phyloP scores from a whole-genome alignment of 2,329 filamentous ascomycete species.

The Fusarium marasasianum region DNA sequence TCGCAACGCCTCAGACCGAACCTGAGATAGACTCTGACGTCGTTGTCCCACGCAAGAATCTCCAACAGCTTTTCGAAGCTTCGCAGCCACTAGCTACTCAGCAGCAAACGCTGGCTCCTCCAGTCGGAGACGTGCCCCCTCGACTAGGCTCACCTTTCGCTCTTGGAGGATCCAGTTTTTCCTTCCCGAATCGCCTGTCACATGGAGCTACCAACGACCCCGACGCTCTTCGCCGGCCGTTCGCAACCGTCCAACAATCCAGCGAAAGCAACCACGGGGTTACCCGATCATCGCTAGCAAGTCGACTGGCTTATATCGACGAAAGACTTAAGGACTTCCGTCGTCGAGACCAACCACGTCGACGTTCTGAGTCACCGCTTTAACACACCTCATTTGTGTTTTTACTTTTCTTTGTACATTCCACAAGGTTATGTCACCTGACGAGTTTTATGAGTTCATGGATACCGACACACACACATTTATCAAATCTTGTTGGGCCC shows the following conservation, averaged over 20 bases:
- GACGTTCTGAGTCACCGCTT: conserved; percentile 61
- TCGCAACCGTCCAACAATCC: conserved; percentile 65
- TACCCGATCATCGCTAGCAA: conserved; percentile 56
- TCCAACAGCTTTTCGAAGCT: conserved; percentile 53
- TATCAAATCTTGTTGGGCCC: conserved; percentile 28
- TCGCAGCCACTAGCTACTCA: conserved; percentile 35
- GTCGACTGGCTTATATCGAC: conserved; percentile 66
- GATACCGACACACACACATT: conserved; percentile 27
- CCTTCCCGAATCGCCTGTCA: conserved; percentile 67
- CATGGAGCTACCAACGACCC: conserved; percentile 58
- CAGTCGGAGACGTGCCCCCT: conserved; percentile 51
- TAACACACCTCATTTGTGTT: conserved; percentile 43
- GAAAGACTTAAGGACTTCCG: conserved; percentile 65
- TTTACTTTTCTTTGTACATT: conserved; percentile 37
- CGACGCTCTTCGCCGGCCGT: conserved; percentile 59
- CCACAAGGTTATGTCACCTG: conserved; percentile 31
- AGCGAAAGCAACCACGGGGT: conserved; percentile 47
- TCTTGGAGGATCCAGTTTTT: conserved; percentile 61
- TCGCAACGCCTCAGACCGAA: conserved; percentile 47
- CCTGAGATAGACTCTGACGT: conserved; percentile 41
- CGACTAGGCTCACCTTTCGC: conserved; percentile 70
- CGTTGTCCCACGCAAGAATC: conserved; percentile 54
- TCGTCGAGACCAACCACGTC: conserved; percentile 52
- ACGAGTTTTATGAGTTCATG: conserved; percentile 41
- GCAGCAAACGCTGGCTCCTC: conserved; percentile 39